Base-by-base conservation (phyloP, 2,329 filamentous ascomycete genomes). In the Hirsutella minnesotensis region DNA sequence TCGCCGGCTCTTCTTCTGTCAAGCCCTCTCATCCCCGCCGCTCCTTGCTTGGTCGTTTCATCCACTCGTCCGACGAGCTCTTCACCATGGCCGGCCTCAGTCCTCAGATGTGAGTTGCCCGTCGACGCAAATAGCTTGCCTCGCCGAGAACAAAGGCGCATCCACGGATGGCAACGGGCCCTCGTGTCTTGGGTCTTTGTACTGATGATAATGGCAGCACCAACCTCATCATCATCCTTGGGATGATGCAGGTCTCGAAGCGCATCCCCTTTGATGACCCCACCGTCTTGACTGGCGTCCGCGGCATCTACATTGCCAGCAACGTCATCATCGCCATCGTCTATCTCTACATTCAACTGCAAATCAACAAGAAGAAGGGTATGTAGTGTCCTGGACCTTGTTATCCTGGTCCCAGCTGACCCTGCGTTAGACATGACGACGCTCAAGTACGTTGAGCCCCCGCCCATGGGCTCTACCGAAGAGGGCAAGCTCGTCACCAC, bases 321-420 rank as follows among this genome's bases (percentile, higher is more conserved):
- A 79, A 98, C 66, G 49, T 95, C 51, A 75, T 96, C 65, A 96
- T 98, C 58, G 72, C 83, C 51, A 70, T 70, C 46, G 68, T 98
- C 59, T 95, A 95, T 70, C 68, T 92, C 57, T 95, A 88, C 66
- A 82, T 89, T 49, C 82, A 90, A 69, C 61, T 71, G 49, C 73
- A 84, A 69, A 90, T 98, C 67, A 90, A 94, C 72, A 84, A 84
- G 69, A 96, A 96, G 80, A 95, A 94, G 75, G 92, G 92, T 96
- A 74, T 47, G 77, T 42, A 16, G 16, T n/a, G n/a, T n/a, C n/a
- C n/a, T n/a, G n/a, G n/a, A n/a, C n/a, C n/a, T n/a, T n/a, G n/a
- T n/a, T n/a, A n/a, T n/a, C n/a, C n/a, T n/a, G n/a, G n/a, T 54
- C 43, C 52, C 44, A 4, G 13, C 4, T 15, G 5, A n/a, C 5